phyloP scores from a whole-genome alignment of 768 basidiomycete species.

The Gyrodon lividus region DNA sequence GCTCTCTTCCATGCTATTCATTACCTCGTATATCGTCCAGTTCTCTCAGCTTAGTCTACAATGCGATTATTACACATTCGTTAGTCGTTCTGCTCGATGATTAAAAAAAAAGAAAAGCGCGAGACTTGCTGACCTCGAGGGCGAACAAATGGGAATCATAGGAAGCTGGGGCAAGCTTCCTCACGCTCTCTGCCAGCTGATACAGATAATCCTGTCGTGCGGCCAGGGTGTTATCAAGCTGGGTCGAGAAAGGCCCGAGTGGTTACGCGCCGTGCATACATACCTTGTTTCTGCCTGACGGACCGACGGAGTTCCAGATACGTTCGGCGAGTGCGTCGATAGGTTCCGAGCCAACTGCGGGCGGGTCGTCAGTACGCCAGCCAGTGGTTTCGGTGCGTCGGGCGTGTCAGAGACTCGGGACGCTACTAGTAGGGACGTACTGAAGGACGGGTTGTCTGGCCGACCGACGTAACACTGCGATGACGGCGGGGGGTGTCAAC shows the following conservation, averaged over 20 bases:
- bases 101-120: neutral
- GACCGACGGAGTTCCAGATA: slow-evolving; percentile 78
- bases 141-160: slow-evolving; percentile 74
- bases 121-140: slow-evolving; percentile 57
- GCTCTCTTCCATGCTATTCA: neutral
- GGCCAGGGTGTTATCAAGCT: neutral
- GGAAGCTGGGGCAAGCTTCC: slow-evolving; percentile 71
- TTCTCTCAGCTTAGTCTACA: neutral
- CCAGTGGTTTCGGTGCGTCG: neutral
- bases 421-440: slow-evolving; percentile 49
- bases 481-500: neutral
- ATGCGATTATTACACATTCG: neutral
- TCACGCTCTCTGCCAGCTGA: slow-evolving; percentile 67
- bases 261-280: too few relatives aligned
- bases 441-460: slow-evolving; percentile 85
- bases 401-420: neutral
- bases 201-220: slow-evolving; percentile 78
- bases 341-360: slow-evolving; percentile 77
- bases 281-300: slow-evolving; percentile 90
- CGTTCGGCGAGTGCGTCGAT: slow-evolving; percentile 62
- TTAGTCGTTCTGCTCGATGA: neutral
- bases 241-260: neutral
- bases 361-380: neutral
- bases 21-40: neutral
- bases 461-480: slow-evolving; percentile 82